A percentile compares a stretch with the other conserved stretches of the same genome.
These are phyloP conservation scores for Umbelopsis sp. DNA, from an alignment of 192 early-diverging fungal genomes.

Conservation along the genomic window DNA sequence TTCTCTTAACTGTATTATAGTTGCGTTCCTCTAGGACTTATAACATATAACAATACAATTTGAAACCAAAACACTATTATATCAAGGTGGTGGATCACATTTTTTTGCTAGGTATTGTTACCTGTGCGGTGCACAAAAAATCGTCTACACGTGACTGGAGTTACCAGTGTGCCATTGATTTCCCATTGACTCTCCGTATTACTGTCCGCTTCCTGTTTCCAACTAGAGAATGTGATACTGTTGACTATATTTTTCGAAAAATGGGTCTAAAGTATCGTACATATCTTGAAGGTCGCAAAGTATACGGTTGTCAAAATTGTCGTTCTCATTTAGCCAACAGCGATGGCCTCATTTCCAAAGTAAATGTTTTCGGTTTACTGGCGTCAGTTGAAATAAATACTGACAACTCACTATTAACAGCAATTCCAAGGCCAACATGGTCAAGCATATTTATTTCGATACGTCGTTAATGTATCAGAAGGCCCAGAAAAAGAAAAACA, in stretches of 20 bases:
- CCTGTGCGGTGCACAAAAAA: too few species aligned
- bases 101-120: too few species aligned
- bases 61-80: too few species aligned
- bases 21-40: too few species aligned
- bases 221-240: slow-evolving; percentile 15
- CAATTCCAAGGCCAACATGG: slow-evolving; percentile 38
- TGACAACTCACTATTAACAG: slow-evolving; percentile 4
- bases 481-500: slow-evolving; percentile 25
- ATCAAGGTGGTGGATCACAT: too few species aligned
- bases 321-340: slow-evolving; percentile 29
- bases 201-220: not conserved
- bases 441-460: slow-evolving; percentile 23
- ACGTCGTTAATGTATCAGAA: slow-evolving; percentile 29
- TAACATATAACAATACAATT: too few species aligned
- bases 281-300: slow-evolving; percentile 28
- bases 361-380: slow-evolving; percentile 10
- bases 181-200: slow-evolving; percentile 1
- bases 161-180: not conserved
- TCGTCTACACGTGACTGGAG: too few species aligned
- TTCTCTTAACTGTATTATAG: too few species aligned
- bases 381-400: not conserved
- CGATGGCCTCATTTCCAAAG: slow-evolving; percentile 28
- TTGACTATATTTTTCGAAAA: slow-evolving; percentile 11
- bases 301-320: slow-evolving; percentile 32
- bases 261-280: slow-evolving; percentile 38